Evolutionary conservation across 768 basidiomycete genomes (phyloP).

Genomic region (Boletus coccyginus): DNA sequence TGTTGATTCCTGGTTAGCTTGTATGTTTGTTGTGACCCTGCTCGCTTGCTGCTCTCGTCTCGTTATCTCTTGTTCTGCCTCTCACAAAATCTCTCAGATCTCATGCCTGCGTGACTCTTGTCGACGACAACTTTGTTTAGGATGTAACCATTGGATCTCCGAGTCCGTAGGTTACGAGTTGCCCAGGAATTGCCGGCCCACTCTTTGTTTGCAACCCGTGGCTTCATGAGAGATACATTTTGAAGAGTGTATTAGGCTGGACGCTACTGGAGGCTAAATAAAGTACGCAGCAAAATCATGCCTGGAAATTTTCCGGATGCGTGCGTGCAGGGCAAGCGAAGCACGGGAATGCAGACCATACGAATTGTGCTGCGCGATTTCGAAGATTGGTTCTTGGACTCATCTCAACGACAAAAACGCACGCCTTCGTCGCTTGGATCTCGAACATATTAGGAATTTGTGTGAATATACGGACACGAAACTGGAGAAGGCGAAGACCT

Average conservation of each 20-base stretch:
- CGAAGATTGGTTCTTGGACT: slow-evolving; percentile 1
- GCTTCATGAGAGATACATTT: background rate
- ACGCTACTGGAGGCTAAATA: background rate
- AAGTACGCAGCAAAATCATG: background rate
- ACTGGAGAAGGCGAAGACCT: background rate
- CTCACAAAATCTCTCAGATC: too few relatives aligned
- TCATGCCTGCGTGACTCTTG: too few relatives aligned
- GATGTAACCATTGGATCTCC: too few relatives aligned
- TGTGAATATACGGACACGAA: background rate
- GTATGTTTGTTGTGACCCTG: background rate
- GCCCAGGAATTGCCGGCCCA: background rate
- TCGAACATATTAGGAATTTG: background rate
- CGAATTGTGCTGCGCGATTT: background rate
- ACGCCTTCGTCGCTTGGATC: background rate
- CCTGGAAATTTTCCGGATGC: background rate
- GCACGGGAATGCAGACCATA: background rate
- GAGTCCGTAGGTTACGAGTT: too few relatives aligned
- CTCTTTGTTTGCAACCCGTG: too few relatives aligned
- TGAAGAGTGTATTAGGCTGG: too few relatives aligned
- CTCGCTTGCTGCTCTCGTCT: background rate
- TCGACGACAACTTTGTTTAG: background rate
- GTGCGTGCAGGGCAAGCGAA: background rate
- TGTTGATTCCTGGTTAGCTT: background rate
- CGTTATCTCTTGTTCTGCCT: background rate
- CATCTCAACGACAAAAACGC: background rate